These are phyloP conservation scores for Corylus heterophylla DNA, from an alignment of 306 rosid genomes.

Conservation along the genomic window DNA sequence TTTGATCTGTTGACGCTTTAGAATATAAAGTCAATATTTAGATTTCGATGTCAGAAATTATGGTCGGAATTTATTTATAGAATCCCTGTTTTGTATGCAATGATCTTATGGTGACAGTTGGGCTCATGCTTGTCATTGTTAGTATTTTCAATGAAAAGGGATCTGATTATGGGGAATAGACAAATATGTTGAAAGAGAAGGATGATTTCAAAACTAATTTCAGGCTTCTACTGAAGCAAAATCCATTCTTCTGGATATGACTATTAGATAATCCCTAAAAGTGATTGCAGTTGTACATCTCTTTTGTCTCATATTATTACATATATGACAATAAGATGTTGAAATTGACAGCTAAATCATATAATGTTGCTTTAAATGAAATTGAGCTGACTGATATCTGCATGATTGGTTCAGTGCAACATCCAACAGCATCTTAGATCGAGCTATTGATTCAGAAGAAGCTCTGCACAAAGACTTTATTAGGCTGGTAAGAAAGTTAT, in stretches of 20 bases:
- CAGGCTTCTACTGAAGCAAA: not conserved
- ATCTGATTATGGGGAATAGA: too few species aligned
- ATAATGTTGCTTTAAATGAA: constrained; percentile 11
- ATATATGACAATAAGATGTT: not conserved
- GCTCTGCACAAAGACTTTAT: constrained; percentile 72
- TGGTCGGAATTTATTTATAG: not conserved
- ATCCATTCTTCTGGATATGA: not conserved
- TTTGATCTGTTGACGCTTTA: not conserved
- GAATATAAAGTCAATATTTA: not conserved
- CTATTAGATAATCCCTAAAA: not conserved
- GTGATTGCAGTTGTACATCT: not conserved
- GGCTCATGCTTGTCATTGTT: not conserved
- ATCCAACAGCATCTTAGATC: constrained; percentile 95
- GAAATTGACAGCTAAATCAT: not conserved
- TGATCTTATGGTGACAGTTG: not conserved
- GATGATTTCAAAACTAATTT: not conserved
- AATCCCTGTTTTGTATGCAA: not conserved
- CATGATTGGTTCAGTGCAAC: constrained; percentile 68
- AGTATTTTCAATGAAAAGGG: too few species aligned
- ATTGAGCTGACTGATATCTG: constrained; percentile 42
- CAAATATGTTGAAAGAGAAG: too few species aligned
- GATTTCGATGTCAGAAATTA: not conserved
- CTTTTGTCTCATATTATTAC: not conserved
- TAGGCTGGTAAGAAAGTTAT: constrained; percentile 47
- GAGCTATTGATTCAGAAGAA: constrained; percentile 97